phyloP scores from a whole-genome alignment of 139 green algal genomes.

The Chlorella sp. region DNA sequence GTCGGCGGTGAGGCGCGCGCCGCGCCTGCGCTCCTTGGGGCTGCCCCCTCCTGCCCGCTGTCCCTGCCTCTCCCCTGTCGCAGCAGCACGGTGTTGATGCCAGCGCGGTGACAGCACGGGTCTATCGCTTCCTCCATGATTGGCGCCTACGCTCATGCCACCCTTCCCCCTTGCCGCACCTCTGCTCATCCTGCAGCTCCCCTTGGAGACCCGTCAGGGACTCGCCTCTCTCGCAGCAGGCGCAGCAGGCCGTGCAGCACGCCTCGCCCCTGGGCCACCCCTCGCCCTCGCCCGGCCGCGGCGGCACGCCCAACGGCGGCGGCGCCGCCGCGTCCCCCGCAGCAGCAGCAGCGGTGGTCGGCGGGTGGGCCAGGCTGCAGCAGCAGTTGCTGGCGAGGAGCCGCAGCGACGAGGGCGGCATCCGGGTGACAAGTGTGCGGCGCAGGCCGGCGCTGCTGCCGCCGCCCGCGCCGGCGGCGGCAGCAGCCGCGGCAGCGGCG shows the following conservation, averaged over 20 bases:
- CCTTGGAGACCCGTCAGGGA: conserved; percentile 8
- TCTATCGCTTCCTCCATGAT: too few relatives aligned
- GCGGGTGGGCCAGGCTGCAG: conserved; percentile 6
- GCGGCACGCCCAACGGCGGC: neutral
- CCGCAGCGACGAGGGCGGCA: conserved; percentile 16
- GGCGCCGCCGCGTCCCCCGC: neutral
- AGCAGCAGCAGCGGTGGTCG: neutral
- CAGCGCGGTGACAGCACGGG: too few relatives aligned
- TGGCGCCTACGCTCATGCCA: too few relatives aligned
- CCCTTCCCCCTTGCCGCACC: too few relatives aligned
- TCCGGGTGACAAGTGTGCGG: conserved; percentile 15
- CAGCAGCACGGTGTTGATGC: too few relatives aligned
- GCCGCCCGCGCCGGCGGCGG: neutral
- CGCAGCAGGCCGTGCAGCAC: neutral
- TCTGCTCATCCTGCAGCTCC: conserved; percentile 6
- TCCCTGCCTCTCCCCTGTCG: too few relatives aligned
- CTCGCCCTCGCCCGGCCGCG: neutral
- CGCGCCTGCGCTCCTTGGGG: too few relatives aligned
- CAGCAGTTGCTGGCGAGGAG: conserved; percentile 22
- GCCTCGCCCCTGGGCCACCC: neutral
- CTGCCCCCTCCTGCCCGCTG: neutral
- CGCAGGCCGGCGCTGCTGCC: neutral
- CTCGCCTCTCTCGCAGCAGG: neutral
- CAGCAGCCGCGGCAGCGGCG: neutral
- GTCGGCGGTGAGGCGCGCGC: neutral